A percentile compares a stretch with the other conserved stretches of the same genome.
Conservation (phyloP, 2,329 filamentous ascomycete species). For the Aureobasidium namibiae region DNA sequence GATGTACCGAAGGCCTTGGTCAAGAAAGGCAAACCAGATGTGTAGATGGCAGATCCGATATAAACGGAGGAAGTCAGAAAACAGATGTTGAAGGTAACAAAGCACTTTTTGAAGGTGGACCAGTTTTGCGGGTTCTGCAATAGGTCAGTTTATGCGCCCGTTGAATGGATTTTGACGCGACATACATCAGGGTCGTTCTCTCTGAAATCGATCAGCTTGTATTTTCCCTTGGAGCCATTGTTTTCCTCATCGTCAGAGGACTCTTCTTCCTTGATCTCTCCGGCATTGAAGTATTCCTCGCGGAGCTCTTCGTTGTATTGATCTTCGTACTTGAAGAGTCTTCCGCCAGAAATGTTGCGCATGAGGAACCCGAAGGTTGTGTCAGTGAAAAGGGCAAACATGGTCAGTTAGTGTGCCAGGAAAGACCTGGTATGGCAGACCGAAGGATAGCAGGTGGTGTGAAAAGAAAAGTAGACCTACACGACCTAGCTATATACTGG, state of each 20-base stretch:
- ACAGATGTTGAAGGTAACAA: constrained; percentile 40
- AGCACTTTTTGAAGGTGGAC: constrained; percentile 31
- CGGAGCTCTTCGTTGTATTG: constrained; percentile 4
- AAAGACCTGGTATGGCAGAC: background rate
- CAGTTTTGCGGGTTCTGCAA: constrained; percentile 31
- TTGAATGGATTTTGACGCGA: background rate
- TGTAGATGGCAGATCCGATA: constrained; percentile 45
- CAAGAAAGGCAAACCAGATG: constrained; percentile 35
- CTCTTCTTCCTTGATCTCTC: background rate
- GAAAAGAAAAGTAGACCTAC: too few species aligned
- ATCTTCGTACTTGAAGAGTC: constrained; percentile 10
- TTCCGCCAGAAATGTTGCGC: constrained; percentile 12
- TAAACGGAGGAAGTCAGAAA: constrained; percentile 45
- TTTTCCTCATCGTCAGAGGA: constrained; percentile 5
- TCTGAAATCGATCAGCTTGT: constrained; percentile 12
- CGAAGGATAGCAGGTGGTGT: background rate
- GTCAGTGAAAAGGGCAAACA: constrained; percentile 10
- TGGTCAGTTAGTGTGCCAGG: background rate
- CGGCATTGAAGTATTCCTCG: background rate
- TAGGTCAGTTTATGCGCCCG: background rate
- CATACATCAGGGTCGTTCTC: constrained; percentile 18
- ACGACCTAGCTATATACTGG: background rate
- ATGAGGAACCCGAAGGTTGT: constrained; percentile 12
- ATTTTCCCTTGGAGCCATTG: constrained; percentile 9
- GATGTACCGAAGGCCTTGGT: constrained; percentile 37